phyloP scores from a whole-genome alignment of 805 yeast species.

The Lipomyces spencermartinsiae region DNA sequence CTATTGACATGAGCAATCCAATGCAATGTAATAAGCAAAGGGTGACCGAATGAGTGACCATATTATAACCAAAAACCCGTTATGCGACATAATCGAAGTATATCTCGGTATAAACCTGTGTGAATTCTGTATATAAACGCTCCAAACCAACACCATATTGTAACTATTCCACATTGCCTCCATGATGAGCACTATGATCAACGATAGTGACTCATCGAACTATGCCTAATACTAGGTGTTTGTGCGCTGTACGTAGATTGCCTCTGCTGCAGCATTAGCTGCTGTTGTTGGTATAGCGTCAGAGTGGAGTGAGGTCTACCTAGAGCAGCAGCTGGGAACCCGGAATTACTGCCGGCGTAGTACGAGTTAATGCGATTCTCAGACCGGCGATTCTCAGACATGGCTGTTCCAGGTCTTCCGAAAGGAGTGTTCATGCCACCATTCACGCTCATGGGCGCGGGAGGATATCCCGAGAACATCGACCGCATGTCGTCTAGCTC shows the following conservation, averaged over 20 bases:
- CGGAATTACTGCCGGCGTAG: constrained; percentile 7
- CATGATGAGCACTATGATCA: background rate
- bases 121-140: background rate
- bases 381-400: constrained; percentile 10
- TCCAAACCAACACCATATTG: background rate
- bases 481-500: constrained; percentile 47
- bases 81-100: background rate
- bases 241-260: background rate
- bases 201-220: background rate
- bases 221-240: background rate
- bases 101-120: background rate
- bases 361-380: background rate
- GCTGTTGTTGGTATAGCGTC: constrained; percentile 28
- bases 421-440: constrained; percentile 14
- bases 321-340: background rate
- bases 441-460: constrained; percentile 17
- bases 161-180: background rate
- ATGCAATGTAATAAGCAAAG: background rate
- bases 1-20: background rate
- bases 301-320: constrained; percentile 11
- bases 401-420: constrained; percentile 2
- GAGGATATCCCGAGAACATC: constrained; percentile 28
- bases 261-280: constrained; percentile 14
- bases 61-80: constrained; percentile 1
- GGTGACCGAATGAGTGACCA: background rate